Evolutionary conservation across 768 basidiomycete species (phyloP).

Genomic region (Brasilioporus rufonigricans): DNA sequence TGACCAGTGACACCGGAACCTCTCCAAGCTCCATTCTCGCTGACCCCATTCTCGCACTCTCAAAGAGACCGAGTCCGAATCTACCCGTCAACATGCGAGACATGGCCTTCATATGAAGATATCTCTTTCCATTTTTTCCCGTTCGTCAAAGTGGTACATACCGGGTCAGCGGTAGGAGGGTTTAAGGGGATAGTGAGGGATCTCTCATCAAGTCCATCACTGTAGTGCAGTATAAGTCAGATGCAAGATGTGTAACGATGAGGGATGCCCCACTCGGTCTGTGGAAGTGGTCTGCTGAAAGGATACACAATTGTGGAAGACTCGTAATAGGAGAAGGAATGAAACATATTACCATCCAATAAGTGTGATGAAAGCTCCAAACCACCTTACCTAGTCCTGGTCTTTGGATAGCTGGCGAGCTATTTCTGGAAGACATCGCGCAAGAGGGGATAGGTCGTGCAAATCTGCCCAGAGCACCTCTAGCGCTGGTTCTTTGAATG

Average conservation of each 20-base stretch:
- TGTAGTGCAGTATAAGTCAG: neutral
- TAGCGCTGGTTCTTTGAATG: neutral
- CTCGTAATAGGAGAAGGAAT: neutral
- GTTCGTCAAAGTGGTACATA: too few species aligned
- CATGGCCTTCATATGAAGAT: too few species aligned
- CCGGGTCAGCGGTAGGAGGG: neutral
- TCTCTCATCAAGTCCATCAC: neutral
- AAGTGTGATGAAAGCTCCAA: neutral
- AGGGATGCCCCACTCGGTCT: neutral
- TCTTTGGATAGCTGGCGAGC: neutral
- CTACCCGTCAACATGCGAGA: too few species aligned
- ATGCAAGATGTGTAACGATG: neutral
- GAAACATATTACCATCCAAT: neutral
- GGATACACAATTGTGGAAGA: neutral
- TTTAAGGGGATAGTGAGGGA: neutral
- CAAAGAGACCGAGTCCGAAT: too few species aligned
- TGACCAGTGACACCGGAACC: too few species aligned
- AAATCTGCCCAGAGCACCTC: neutral
- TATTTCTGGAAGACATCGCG: neutral
- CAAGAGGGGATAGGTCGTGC: neutral
- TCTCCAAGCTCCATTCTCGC: too few species aligned
- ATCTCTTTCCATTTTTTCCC: too few species aligned
- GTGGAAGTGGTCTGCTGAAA: neutral
- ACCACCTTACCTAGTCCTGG: neutral
- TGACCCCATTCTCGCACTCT: too few species aligned